Percentiles rank a stretch among this genome's conserved stretches.
Evolutionary conservation across 129 eudicot species (phyloP).

Genomic region (Sambucus nigra): DNA sequence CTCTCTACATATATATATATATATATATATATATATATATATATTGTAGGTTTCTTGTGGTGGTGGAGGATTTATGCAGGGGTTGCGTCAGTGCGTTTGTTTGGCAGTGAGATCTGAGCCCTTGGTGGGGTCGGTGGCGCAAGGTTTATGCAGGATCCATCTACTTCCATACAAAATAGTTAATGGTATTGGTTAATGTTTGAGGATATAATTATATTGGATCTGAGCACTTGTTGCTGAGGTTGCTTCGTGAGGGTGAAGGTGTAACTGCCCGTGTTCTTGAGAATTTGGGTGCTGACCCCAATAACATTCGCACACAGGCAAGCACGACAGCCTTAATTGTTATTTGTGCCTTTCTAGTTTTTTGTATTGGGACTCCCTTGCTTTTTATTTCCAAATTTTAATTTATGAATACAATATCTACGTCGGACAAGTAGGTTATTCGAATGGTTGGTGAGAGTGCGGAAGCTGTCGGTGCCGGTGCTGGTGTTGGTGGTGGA

Average conservation of each 20-base stretch:
- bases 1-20: too few relatives aligned
- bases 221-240: constrained; percentile 76
- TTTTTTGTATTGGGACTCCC: neutral
- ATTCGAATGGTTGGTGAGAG: constrained; percentile 92
- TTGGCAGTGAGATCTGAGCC: too few relatives aligned
- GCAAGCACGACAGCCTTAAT: constrained; percentile 16
- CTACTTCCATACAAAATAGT: too few relatives aligned
- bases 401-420: too few relatives aligned
- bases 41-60: too few relatives aligned
- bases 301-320: constrained; percentile 81
- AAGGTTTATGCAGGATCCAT: too few relatives aligned
- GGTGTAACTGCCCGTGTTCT: constrained; percentile 95
- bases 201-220: constrained; percentile 87
- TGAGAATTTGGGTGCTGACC: constrained; percentile 79
- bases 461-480: constrained; percentile 85
- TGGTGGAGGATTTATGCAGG: too few relatives aligned
- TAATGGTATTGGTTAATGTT: constrained; percentile 1
- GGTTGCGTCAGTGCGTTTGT: too few relatives aligned
- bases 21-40: too few relatives aligned
- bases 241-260: constrained; percentile 93
- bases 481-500: constrained; percentile 87
- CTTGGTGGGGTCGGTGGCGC: too few relatives aligned
- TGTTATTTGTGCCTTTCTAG: neutral
- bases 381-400: too few relatives aligned
- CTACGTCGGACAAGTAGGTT: constrained; percentile 34